phyloP scores from a whole-genome alignment of 805 yeast species.

The Teunomyces cretensis region DNA sequence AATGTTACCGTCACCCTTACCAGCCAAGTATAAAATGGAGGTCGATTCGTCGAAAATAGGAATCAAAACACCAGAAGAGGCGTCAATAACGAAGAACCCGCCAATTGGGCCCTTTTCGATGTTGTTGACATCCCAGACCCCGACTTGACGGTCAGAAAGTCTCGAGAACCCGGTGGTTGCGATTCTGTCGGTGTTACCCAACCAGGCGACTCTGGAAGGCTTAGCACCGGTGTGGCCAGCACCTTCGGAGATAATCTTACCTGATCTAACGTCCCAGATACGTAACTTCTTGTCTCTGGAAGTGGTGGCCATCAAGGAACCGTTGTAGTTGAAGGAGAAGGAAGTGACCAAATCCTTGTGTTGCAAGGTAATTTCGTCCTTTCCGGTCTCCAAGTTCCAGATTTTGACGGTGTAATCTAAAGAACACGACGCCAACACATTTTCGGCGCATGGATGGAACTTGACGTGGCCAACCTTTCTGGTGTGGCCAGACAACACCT shows the following conservation, averaged over 20 bases:
- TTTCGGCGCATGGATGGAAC: conserved; percentile 85
- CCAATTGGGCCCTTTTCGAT: conserved; percentile 82
- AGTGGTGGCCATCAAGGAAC: conserved; percentile 81
- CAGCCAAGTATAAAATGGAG: conserved; percentile 82
- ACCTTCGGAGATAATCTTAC: conserved; percentile 76
- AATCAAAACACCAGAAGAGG: conserved; percentile 90
- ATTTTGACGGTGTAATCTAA: conserved; percentile 87
- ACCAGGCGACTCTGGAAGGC: conserved; percentile 83
- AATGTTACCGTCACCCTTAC: conserved; percentile 97
- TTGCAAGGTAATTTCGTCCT: conserved; percentile 66
- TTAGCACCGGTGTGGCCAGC: conserved; percentile 93
- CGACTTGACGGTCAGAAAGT: conserved; percentile 91
- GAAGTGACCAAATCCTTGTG: conserved; percentile 94
- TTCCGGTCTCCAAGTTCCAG: conserved; percentile 83
- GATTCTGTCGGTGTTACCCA: conserved; percentile 81
- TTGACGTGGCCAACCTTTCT: conserved; percentile 91
- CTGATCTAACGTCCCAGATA: conserved; percentile 86
- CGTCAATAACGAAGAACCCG: conserved; percentile 82
- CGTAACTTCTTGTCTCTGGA: conserved; percentile 88
- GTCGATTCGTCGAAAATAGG: conserved; percentile 86
- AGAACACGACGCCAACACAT: conserved; percentile 86
- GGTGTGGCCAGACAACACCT: conserved; percentile 77
- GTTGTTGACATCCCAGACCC: conserved; percentile 83
- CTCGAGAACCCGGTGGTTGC: conserved; percentile 94
- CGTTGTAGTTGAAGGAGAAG: conserved; percentile 87